phyloP scores from a whole-genome alignment of 176 grass and related monocot species.

The Oryza longistaminata region DNA sequence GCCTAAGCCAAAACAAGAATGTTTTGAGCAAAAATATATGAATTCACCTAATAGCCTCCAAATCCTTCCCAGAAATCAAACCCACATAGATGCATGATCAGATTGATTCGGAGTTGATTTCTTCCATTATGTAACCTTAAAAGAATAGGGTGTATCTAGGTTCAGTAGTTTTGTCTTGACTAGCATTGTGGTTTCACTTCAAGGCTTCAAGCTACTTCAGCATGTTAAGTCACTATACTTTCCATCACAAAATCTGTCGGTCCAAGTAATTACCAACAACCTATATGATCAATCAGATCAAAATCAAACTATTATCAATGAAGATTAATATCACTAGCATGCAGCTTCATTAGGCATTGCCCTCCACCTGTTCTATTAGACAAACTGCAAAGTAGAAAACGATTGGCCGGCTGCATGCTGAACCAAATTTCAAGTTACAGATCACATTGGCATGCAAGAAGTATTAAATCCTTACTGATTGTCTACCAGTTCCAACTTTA shows the following conservation, averaged over 20 bases:
- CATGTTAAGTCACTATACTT: background rate
- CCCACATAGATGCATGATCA: background rate
- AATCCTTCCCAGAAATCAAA: background rate
- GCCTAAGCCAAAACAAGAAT: background rate
- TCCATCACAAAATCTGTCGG: background rate
- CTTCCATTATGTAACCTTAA: background rate
- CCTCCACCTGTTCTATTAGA: background rate
- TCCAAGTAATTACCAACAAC: background rate
- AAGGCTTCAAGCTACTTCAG: background rate
- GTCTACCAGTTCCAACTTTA: constrained; percentile 24
- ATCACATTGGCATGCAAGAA: background rate
- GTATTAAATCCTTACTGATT: constrained; percentile 5
- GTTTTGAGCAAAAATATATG: background rate
- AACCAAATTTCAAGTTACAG: background rate
- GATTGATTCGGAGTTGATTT: background rate
- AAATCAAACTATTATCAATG: background rate
- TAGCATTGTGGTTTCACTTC: background rate
- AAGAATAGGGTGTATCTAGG: constrained; percentile 15
- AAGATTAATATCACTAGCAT: background rate
- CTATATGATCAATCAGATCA: constrained; percentile 8
- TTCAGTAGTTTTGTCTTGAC: background rate
- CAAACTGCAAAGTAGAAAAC: background rate
- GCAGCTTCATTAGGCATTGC: background rate
- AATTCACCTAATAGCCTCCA: background rate
- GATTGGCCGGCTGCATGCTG: background rate